phyloP scores from a whole-genome alignment of 2,329 filamentous ascomycete species.

The Sporothrix variecibatus region DNA sequence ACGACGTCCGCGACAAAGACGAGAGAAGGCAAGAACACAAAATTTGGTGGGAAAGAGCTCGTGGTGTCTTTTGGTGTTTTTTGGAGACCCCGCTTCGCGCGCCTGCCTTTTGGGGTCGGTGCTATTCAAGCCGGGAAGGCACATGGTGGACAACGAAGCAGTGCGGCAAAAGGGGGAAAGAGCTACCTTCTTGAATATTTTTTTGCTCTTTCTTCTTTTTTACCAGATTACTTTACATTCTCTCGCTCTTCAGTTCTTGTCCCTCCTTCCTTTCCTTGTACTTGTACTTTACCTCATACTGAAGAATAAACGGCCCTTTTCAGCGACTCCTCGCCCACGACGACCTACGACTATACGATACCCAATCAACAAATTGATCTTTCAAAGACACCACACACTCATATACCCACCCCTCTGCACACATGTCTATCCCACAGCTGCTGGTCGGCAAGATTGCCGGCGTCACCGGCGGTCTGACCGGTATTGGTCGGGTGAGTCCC shows the following conservation, averaged over 20 bases:
- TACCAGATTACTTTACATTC: background rate
- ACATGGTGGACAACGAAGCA: background rate
- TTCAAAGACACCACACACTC: background rate
- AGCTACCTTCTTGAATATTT: background rate
- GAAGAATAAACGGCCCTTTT: background rate
- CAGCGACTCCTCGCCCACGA: background rate
- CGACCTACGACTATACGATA: background rate
- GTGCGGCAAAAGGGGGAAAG: background rate
- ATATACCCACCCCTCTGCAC: background rate
- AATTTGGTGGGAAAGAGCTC: background rate
- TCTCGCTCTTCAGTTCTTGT: background rate
- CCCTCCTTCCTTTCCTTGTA: background rate
- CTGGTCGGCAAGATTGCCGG: constrained; percentile 30
- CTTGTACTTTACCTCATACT: background rate
- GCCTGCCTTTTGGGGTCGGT: background rate
- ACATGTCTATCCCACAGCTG: constrained; percentile 27
- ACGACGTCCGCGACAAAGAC: background rate
- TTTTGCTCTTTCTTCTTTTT: background rate
- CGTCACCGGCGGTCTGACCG: constrained; percentile 29
- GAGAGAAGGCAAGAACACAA: background rate
- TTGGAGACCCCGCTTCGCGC: constrained; percentile 7
- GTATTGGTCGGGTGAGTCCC: constrained; percentile 27
- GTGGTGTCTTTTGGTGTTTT: background rate
- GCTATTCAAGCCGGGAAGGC: background rate
- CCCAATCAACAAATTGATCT: background rate